phyloP scores from a whole-genome alignment of 176 grass and related monocot species.

The Canna indica region DNA sequence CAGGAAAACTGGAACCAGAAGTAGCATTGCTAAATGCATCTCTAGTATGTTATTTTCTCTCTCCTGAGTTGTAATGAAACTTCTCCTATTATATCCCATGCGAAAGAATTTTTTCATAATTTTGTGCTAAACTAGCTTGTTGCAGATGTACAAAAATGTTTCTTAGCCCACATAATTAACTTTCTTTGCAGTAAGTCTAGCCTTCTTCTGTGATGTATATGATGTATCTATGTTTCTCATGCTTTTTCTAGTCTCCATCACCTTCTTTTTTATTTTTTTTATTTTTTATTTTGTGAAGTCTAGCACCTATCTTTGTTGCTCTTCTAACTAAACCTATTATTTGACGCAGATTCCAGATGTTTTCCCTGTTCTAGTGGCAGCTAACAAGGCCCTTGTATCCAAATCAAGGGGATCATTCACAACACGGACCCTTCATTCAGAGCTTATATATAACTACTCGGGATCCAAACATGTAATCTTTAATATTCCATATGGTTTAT shows the following conservation, averaged over 20 bases:
- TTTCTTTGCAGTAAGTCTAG: background rate
- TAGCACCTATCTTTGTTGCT: background rate
- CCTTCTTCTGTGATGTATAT: background rate
- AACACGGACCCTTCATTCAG: conserved; percentile 80
- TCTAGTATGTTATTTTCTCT: conserved; percentile 33
- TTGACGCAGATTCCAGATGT: conserved; percentile 63
- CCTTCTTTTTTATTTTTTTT: background rate
- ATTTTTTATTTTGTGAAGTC: background rate
- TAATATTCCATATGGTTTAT: background rate
- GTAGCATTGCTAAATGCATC: conserved; percentile 65
- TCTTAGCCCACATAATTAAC: background rate
- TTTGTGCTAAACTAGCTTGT: background rate
- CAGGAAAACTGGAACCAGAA: conserved; percentile 73
- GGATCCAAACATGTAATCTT: conserved; percentile 75
- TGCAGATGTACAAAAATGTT: background rate
- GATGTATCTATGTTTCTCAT: background rate
- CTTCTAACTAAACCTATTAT: background rate
- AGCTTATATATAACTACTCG: conserved; percentile 86
- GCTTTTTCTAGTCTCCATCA: background rate
- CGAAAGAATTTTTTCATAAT: background rate
- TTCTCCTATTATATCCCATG: background rate
- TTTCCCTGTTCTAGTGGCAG: conserved; percentile 72
- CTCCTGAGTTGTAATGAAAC: background rate
- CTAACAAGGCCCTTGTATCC: conserved; percentile 60
- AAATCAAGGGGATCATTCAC: conserved; percentile 67